phyloP scores from a whole-genome alignment of 345 rosid species.

The Heritiera littoralis region DNA sequence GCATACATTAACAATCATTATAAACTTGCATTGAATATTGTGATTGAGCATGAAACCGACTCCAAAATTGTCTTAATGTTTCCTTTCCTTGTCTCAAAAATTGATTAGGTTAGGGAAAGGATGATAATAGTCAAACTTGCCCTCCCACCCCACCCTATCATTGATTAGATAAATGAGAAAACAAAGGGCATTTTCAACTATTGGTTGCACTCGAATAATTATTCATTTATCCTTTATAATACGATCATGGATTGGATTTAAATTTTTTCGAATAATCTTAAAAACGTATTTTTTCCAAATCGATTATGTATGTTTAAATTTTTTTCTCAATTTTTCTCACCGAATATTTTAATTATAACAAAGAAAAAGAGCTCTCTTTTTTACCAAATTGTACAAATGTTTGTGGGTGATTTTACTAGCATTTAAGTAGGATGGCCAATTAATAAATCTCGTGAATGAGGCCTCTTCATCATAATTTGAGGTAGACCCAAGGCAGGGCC shows the following conservation, averaged over 20 bases:
- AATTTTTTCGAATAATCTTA: too few relatives aligned
- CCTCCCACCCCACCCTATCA: neutral
- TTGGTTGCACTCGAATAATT: neutral
- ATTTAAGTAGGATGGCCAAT: neutral
- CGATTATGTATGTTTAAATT: too few relatives aligned
- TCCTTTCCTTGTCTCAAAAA: neutral
- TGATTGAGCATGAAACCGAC: neutral
- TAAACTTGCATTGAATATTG: neutral
- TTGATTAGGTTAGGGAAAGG: neutral
- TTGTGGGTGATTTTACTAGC: neutral
- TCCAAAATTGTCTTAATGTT: neutral
- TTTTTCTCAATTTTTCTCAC: too few relatives aligned
- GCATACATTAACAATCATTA: neutral
- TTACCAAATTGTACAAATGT: too few relatives aligned
- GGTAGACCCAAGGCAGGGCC: neutral
- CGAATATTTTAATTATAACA: too few relatives aligned
- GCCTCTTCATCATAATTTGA: neutral
- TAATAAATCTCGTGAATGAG: neutral
- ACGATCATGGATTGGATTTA: too few relatives aligned
- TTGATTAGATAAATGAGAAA: neutral
- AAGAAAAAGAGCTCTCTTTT: too few relatives aligned
- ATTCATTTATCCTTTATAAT: too few relatives aligned
- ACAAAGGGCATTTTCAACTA: neutral
- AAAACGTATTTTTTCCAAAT: too few relatives aligned
- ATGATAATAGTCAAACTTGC: neutral